Conservation (phyloP, 2,329 filamentous ascomycete genomes). For the Dothidotthia symphoricarpi region DNA sequence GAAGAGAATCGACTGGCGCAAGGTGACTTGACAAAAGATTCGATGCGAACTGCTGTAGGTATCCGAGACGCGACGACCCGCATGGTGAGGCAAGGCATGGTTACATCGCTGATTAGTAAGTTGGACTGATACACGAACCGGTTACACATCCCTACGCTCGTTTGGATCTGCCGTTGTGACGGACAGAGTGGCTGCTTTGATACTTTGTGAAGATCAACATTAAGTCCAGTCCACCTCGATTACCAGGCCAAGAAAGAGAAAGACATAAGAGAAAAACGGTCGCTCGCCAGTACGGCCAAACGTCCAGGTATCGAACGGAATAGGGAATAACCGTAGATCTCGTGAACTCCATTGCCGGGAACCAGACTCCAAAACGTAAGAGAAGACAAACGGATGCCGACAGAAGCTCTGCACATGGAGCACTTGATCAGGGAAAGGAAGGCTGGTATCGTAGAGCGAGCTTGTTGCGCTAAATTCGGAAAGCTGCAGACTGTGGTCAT, state of each 20-base stretch:
- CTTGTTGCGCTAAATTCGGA: slow-evolving; percentile 32
- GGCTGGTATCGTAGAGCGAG: slow-evolving; percentile 42
- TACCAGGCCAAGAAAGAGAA: too few species aligned
- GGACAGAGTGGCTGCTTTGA: too few species aligned
- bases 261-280: too few species aligned
- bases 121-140: slow-evolving; percentile 11
- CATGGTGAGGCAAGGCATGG: slow-evolving; percentile 25
- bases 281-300: too few species aligned
- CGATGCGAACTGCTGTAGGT: slow-evolving; percentile 22
- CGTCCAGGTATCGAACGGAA: too few species aligned
- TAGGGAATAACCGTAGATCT: not conserved
- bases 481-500: slow-evolving; percentile 43
- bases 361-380: slow-evolving; percentile 24
- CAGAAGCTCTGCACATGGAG: slow-evolving; percentile 32
- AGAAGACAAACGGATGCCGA: slow-evolving; percentile 30
- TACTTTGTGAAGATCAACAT: too few species aligned
- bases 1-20: slow-evolving; percentile 16
- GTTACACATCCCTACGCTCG: not conserved
- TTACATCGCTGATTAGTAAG: slow-evolving; percentile 21
- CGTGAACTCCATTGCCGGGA: slow-evolving; percentile 27
- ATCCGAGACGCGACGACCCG: slow-evolving; percentile 27
- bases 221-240: too few species aligned
- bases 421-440: slow-evolving; percentile 29
- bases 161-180: too few species aligned
- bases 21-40: slow-evolving; percentile 26